Evolutionary conservation across 2,329 filamentous ascomycete species (phyloP).

Genomic region (Verticillium alfalfae): DNA sequence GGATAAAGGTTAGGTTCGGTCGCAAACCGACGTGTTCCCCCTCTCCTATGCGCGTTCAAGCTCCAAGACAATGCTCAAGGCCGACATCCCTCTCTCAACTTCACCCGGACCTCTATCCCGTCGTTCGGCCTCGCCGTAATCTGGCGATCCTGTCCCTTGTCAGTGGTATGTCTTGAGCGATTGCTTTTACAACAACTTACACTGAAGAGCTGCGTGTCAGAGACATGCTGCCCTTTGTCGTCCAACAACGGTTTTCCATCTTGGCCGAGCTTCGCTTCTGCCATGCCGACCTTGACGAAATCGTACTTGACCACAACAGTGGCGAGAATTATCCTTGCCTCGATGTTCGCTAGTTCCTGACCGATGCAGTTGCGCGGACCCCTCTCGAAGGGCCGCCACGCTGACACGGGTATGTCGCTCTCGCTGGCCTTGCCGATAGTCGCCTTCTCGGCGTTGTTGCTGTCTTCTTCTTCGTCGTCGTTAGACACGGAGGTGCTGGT

Average conservation of each 20-base stretch:
- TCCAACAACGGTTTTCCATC: slow-evolving; percentile 7
- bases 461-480: slow-evolving; percentile 3
- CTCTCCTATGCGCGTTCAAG: no score
- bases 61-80: background rate
- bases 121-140: slow-evolving; percentile 13
- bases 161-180: background rate
- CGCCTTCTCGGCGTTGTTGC: background rate
- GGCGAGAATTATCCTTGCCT: slow-evolving; percentile 42
- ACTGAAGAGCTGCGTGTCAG: slow-evolving; percentile 9
- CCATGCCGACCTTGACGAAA: slow-evolving; percentile 13
- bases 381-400: slow-evolving; percentile 48
- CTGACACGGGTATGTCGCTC: slow-evolving; percentile 21
- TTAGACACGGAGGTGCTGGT: slow-evolving; percentile 16
- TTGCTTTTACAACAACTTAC: slow-evolving; percentile 3
- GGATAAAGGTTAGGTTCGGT: no score
- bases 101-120: slow-evolving; percentile 8
- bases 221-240: slow-evolving; percentile 9
- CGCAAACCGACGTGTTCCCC: no score
- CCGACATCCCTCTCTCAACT: background rate
- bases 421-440: slow-evolving; percentile 1
- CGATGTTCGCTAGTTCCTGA: slow-evolving; percentile 49
- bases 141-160: slow-evolving; percentile 5
- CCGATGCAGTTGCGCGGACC: slow-evolving; percentile 50
- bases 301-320: slow-evolving; percentile 10
- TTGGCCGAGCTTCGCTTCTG: slow-evolving; percentile 8